A percentile compares a stretch with the other conserved stretches of the same genome.
These are phyloP conservation scores for Vicia villosa DNA, from an alignment of 306 rosid genomes.

Conservation along the genomic window DNA sequence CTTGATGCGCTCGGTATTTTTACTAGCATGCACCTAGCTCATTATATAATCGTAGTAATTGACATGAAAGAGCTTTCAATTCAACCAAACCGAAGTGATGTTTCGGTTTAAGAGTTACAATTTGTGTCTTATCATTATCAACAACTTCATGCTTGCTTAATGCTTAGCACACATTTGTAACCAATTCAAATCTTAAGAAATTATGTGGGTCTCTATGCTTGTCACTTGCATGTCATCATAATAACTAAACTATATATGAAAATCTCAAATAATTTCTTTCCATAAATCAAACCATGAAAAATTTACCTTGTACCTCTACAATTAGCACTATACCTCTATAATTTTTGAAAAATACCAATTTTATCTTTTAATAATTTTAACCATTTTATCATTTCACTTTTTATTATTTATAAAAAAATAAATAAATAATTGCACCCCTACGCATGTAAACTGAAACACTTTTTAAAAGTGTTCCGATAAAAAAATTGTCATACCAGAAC, in stretches of 20 bases:
- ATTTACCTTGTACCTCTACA: too few species aligned
- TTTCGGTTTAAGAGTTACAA: conserved; percentile 12
- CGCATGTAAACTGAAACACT: too few species aligned
- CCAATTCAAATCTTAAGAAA: conserved; percentile 14
- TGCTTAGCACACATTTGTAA: conserved; percentile 23
- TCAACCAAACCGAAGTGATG: conserved; percentile 34
- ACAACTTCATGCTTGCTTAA: conserved; percentile 23
- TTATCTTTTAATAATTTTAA: too few species aligned
- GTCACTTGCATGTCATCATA: conserved; percentile 4
- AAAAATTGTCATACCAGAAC: too few species aligned
- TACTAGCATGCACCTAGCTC: conserved; percentile 20
- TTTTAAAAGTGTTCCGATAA: too few species aligned
- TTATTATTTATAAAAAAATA: too few species aligned
- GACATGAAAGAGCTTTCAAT: conserved; percentile 18
- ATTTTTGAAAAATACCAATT: too few species aligned
- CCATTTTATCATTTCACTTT: too few species aligned
- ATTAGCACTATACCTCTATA: too few species aligned
- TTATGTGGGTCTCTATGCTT: neutral
- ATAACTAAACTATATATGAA: neutral
- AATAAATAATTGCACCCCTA: too few species aligned
- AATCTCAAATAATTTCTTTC: conserved; percentile 10
- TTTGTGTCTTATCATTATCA: conserved; percentile 26
- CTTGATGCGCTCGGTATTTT: conserved; percentile 15
- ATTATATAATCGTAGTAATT: neutral
- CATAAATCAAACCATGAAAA: conserved; percentile 54